Evolutionary conservation across 768 basidiomycete species (phyloP), one percentile per base, ranked within the genome.

Genomic region (Tulasnella sp.): DNA sequence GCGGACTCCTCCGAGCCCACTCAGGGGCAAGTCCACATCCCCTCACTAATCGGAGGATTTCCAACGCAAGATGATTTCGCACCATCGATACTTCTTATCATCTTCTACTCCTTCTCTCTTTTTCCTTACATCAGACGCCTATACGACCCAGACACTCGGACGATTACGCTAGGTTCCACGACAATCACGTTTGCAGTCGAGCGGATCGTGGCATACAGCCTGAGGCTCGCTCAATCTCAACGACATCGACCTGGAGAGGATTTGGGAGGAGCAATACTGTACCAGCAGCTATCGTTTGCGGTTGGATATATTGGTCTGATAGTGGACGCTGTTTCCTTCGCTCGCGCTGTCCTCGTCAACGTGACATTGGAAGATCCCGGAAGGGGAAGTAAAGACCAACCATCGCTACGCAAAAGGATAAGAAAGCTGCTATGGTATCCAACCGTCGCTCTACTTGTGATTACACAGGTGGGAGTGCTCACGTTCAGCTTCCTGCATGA

Each of bases 11-110:
- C 16, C n/a, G 18, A 37, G 4, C 18, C 64, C 31, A 37, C 64
- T 16, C 31, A 37, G 64, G 34, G 31, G 64, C 64, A 69, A 37
- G 31, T 77, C 58, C 76, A 24, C 24, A 58, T 89, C 80, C 89
- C 89, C 18, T 85, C 87, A 0, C 88, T 87, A 16, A 84, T 89
- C 48, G 89, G 89, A 12, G 89, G 89, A 8, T 85, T 86, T 20
- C 82, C 85, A 34, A 82, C 87, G n/a, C 82, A 84, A 20, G 81
- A 81, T 8, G 89, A 90, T 81, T 87, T 88, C 80, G 87, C 84
- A 11, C 87, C 88, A 69, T 89, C 89, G 0, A 85, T 89, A n/a
- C 24, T 89, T 9, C 88, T 89, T 81, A 85, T 86, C 14, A 82
- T 85, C 3, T 83, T 89, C 24, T 89, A 89, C 83, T 86, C 81